Evolutionary conservation across 164 flowering plant species (phyloP), one percentile per base, ranked within the genome.

Genomic region (Echeveria elegans): DNA sequence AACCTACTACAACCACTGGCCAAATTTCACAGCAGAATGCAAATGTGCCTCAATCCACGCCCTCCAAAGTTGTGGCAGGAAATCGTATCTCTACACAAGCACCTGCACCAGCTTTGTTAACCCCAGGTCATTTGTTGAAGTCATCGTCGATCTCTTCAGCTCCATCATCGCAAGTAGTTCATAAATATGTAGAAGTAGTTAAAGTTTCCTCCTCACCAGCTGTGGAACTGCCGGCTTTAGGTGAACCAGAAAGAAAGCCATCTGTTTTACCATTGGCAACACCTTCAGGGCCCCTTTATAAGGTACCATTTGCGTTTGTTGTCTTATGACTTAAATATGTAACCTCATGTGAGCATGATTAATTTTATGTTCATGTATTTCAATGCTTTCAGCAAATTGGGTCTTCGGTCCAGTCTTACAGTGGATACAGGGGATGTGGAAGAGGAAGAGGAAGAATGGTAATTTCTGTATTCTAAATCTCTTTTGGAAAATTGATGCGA

Each of bases 251-350:
- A 77, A 73, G 77, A 67, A 89, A 83, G 77, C 88, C 86, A 15
- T 90, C 92, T 7, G 81, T 86, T 67, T 77, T 86, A 75, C 92
- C 94, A 0, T 67, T 85, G 32, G 88, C 88, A 9, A 70, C 81
- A 19, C 74, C 82, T 68, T 72, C 77, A 23, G 65, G 67, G 18
- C 34, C 71, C 63, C 69, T 21, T 68, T 81, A 74, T 36, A 87
- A 81, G 96, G 92, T 89, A 68, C 38, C 6, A 60, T 24, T 0
- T 38, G 31, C 8, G 7, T 28, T 41, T 12, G 6, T 23, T 6
- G 28, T 19, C 53, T 24, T n/a, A 6, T n/a, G 1, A 2, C 14
- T 18, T 34, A 23, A 19, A 8, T 63, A 1, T 37, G 10, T 12
- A 10, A n/a, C n/a, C 32, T 5, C 0, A 43, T 28, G 4, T 12